A percentile compares a stretch with the other conserved stretches of the same genome.
Conservation (phyloP, 495 filamentous ascomycete species). For the Xylaria telfairii region DNA sequence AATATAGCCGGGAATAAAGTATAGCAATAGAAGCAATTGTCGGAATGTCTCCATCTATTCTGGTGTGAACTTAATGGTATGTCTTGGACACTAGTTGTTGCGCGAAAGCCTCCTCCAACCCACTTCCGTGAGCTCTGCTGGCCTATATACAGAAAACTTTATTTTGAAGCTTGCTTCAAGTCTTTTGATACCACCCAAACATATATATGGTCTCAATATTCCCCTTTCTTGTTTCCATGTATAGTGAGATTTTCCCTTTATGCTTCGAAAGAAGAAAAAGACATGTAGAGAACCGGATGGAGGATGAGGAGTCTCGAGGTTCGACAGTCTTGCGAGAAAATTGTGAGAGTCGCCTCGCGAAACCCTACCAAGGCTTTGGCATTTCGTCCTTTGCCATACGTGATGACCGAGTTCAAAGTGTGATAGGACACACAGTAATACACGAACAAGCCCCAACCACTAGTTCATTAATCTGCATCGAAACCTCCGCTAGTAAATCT, state of each 20-base stretch:
- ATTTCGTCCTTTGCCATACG: not conserved
- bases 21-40: not conserved
- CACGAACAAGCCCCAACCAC: not conserved
- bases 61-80: not conserved
- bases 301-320: too few relatives aligned
- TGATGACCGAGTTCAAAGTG: not conserved
- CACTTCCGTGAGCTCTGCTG: not conserved
- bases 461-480: not conserved
- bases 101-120: not conserved
- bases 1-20: not conserved
- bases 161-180: not conserved
- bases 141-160: not conserved
- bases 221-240: not conserved
- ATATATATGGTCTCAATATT: not conserved
- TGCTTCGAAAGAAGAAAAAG: not conserved
- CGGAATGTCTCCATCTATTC: not conserved
- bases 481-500: not conserved
- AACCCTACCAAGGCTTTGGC: not conserved
- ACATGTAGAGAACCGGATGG: too few relatives aligned
- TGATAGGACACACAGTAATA: not conserved
- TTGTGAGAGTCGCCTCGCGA: not conserved
- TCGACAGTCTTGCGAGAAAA: too few relatives aligned
- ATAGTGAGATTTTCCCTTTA: not conserved
- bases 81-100: not conserved
- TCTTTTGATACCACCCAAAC: not conserved